Percentiles rank a stretch among this genome's conserved stretches.
Conservation (phyloP, 768 basidiomycete species). For the Pulveroboletus sp. region DNA sequence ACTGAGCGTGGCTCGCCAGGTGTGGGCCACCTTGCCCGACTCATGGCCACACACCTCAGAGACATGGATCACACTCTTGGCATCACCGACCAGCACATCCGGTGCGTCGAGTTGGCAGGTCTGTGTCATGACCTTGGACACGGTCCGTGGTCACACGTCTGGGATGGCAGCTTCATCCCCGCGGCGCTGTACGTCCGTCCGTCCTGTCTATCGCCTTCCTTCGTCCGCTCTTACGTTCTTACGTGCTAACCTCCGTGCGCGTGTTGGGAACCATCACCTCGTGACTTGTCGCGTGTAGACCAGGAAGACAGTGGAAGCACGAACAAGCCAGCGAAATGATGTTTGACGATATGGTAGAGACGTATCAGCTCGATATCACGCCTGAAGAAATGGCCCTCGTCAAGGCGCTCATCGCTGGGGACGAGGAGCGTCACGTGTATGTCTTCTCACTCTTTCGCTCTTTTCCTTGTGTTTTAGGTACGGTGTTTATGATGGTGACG, state of each 20-base stretch:
- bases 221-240: neutral
- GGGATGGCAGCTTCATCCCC: conserved; percentile 73
- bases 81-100: conserved; percentile 68
- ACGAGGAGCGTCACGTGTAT: conserved; percentile 46
- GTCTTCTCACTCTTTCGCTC: conserved; percentile 17
- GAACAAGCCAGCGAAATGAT: conserved; percentile 81
- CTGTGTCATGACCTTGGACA: conserved; percentile 84
- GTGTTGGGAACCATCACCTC: neutral
- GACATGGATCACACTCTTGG: conserved; percentile 53
- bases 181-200: conserved; percentile 49
- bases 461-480: neutral
- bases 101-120: conserved; percentile 75
- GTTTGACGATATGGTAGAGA: conserved; percentile 62
- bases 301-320: conserved; percentile 57
- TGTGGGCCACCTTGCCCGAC: conserved; percentile 66
- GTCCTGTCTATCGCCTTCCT: neutral
- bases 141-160: conserved; percentile 84
- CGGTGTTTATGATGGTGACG: neutral
- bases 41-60: conserved; percentile 55
- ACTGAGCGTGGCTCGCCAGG: conserved; percentile 37
- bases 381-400: conserved; percentile 53
- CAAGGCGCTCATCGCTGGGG: conserved; percentile 76
- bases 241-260: neutral
- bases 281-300: conserved; percentile 28
- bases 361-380: conserved; percentile 48